Percentiles rank a stretch among this genome's conserved stretches.
phyloP scores from a whole-genome alignment of 306 rosid species.

The Sechiopsis laciniata region DNA sequence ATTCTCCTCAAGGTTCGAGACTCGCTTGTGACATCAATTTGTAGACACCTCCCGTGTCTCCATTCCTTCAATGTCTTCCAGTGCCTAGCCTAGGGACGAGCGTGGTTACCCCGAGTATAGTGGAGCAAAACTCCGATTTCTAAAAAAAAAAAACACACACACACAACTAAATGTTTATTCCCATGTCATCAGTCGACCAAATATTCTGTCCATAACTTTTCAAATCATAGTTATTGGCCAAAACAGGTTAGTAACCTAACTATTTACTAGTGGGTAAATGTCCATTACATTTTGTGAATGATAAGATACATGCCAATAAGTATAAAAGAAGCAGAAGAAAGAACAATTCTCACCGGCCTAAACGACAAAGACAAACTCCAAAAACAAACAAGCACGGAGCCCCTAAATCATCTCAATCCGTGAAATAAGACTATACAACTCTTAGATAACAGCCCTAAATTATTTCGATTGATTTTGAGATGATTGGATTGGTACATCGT shows the following conservation, averaged over 20 bases:
- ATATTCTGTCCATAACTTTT: neutral
- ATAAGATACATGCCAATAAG: neutral
- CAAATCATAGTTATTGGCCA: neutral
- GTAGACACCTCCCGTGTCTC: too few relatives aligned
- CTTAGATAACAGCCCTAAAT: neutral
- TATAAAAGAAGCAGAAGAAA: neutral
- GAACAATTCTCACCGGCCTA: neutral
- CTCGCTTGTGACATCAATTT: too few relatives aligned
- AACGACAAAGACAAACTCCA: constrained; percentile 13
- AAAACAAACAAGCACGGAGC: neutral
- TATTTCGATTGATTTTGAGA: constrained; percentile 6
- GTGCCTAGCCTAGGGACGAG: too few relatives aligned
- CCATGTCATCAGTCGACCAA: too few relatives aligned
- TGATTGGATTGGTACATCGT: neutral
- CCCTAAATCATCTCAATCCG: neutral
- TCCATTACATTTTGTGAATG: constrained; percentile 10
- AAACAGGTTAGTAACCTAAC: neutral
- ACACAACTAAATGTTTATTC: neutral
- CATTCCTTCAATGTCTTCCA: too few relatives aligned
- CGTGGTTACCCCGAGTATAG: too few relatives aligned
- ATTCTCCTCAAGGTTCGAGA: too few relatives aligned
- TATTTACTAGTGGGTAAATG: neutral
- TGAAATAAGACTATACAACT: neutral
- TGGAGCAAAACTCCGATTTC: too few relatives aligned
- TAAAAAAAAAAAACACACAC: too few relatives aligned